Base-by-base conservation (phyloP, 2,329 filamentous ascomycete genomes). In the Ceratocystis lukuohia region DNA sequence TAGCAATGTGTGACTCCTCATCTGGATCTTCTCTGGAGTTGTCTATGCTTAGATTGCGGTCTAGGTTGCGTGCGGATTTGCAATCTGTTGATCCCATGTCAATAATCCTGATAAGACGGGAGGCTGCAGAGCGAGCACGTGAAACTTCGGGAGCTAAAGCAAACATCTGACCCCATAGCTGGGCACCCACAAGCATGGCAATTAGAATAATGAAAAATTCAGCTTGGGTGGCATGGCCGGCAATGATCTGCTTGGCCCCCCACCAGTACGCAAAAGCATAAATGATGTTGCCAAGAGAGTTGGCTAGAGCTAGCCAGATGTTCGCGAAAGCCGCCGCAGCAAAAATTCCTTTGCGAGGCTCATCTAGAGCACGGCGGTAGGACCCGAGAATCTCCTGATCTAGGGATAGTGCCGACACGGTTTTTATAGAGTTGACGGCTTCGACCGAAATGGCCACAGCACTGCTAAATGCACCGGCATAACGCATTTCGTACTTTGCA, bases 221-320 rank as follows among this genome's bases (percentile, higher is more conserved):
- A 41, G 85, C 83, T 56, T 82, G 82, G 2, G 76, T 79, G 70
- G 87, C 87, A 66, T 83, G 76, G 3, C 88, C 87, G 53, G 80
- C 78, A 64, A 85, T 81, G 68, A 91, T 88, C 69, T 85, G 83
- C 70, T 83, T 86, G 0, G 87, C 81, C 2, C 88, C 88, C 87
- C 88, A 92, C 87, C 88, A 92, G 74, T 90, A 91, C 0, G 87
- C 86, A 65, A 92, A 81, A 0, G 87, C 86, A 71, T 91, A 89
- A 30, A 90, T 83, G 63, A 88, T 79, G 71, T 87, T 88, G 22
- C 84, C 82, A 8, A 82, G 77, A 69, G 80, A 82, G 72, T 84
- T 82, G 17, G 84, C 79, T 45, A 86, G 76, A 1, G 85, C 83
- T 6, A 86, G 79, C 78, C 82, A 85, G 15, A 85, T 72, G 71